Evolutionary conservation across 164 flowering plant genomes (phyloP).

Genomic region (Dillenia turbinata): DNA sequence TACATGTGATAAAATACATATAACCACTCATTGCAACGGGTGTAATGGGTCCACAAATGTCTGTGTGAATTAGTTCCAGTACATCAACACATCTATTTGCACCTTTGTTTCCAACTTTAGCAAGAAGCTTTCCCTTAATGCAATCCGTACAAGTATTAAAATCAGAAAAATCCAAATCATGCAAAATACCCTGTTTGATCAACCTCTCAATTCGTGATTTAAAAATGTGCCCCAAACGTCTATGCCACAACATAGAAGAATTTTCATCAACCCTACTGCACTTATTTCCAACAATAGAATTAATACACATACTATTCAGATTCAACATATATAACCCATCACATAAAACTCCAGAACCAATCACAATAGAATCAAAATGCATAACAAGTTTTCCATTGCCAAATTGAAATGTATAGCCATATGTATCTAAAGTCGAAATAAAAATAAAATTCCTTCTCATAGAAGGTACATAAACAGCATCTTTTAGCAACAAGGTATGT

Average conservation of each 20-base stretch:
- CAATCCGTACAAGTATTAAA: slow-evolving; percentile 2
- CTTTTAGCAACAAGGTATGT: not conserved
- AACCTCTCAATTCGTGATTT: not conserved
- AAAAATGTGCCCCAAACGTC: not conserved
- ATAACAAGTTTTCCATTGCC: not conserved
- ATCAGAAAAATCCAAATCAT: not conserved
- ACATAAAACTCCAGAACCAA: not conserved
- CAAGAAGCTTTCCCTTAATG: not conserved
- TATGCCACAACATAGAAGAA: slow-evolving; percentile 6
- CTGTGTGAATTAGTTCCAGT: not conserved
- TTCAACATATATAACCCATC: not conserved
- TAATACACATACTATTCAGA: not conserved
- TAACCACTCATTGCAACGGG: not conserved
- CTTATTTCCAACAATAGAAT: not conserved
- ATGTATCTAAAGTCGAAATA: not conserved
- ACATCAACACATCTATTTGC: not conserved
- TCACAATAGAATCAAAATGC: not conserved
- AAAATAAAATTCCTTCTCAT: not conserved
- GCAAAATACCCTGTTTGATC: not conserved
- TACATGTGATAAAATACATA: slow-evolving; percentile 2
- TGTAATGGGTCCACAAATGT: not conserved
- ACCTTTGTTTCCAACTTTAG: not conserved
- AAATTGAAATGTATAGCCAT: not conserved
- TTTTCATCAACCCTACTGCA: not conserved
- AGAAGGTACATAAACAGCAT: not conserved